phyloP scores from a whole-genome alignment of 768 basidiomycete species.

The Boletellus ananiceps region DNA sequence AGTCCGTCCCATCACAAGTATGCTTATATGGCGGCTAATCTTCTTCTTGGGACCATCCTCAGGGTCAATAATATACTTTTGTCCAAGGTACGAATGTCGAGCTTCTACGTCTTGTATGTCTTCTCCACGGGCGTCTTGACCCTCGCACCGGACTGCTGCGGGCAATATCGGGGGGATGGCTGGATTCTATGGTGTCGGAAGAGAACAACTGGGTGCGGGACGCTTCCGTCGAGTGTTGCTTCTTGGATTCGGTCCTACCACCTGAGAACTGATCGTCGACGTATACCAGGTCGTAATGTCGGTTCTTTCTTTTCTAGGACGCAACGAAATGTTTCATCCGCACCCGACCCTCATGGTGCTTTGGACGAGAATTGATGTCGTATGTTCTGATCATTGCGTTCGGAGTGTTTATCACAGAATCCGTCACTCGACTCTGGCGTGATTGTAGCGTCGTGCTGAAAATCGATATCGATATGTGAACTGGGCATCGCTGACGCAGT shows the following conservation, averaged over 20 bases:
- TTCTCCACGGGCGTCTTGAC: not conserved
- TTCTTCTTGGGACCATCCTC: slow-evolving; percentile 4
- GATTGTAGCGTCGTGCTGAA: slow-evolving; percentile 6
- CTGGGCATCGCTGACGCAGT: too few relatives aligned
- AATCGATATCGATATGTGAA: not conserved
- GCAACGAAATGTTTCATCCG: too few relatives aligned
- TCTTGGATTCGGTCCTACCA: too few relatives aligned
- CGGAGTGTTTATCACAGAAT: slow-evolving; percentile 11
- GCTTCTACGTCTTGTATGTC: not conserved
- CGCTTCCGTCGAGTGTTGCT: slow-evolving; percentile 27
- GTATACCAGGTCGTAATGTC: slow-evolving; percentile 12
- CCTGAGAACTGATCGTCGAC: not conserved
- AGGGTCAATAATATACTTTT: slow-evolving; percentile 4
- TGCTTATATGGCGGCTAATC: too few relatives aligned
- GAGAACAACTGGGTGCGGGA: slow-evolving; percentile 33
- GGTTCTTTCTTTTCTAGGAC: slow-evolving; percentile 3
- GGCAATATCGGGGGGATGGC: slow-evolving; percentile 12
- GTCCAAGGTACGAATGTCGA: slow-evolving; percentile 9
- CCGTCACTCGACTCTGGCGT: not conserved
- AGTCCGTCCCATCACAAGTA: too few relatives aligned
- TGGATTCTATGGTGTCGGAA: slow-evolving; percentile 19
- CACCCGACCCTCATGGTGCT: too few relatives aligned
- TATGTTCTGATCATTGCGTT: not conserved
- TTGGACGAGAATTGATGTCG: too few relatives aligned
- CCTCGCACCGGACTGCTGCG: not conserved